phyloP scores from a whole-genome alignment of 805 yeast species.

The Wickerhamiella alocasiicola region DNA sequence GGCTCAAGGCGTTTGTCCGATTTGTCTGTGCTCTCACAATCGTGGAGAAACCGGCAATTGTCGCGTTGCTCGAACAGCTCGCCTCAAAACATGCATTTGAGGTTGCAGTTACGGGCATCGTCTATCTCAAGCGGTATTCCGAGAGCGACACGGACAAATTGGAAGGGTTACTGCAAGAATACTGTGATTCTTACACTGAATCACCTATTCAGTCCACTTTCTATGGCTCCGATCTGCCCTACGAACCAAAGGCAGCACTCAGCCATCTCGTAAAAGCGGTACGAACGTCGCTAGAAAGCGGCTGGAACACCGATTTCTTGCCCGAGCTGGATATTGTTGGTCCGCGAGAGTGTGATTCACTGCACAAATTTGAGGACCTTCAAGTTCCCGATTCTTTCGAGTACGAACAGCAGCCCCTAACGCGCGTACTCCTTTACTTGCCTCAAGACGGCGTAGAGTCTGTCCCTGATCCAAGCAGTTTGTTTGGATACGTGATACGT shows the following conservation, averaged over 20 bases:
- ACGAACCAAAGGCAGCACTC: conserved; percentile 26
- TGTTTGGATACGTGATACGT: conserved; percentile 50
- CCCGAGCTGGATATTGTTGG: conserved; percentile 11
- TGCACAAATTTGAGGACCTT: conserved; percentile 27
- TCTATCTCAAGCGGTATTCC: conserved; percentile 12
- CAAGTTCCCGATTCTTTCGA: conserved; percentile 22
- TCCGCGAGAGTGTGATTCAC: not conserved
- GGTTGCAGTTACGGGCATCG: conserved; percentile 15
- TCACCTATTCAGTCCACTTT: conserved; percentile 11
- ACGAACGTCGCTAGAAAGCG: conserved; percentile 12
- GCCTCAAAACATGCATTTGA: conserved; percentile 37
- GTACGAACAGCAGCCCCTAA: not conserved
- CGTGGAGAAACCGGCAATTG: conserved; percentile 37
- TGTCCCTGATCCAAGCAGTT: conserved; percentile 41
- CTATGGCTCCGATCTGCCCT: conserved; percentile 21
- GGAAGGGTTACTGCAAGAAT: not conserved
- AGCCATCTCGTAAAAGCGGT: conserved; percentile 18
- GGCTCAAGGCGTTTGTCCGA: conserved; percentile 56
- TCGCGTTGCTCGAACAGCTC: conserved; percentile 41
- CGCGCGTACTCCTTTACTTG: conserved; percentile 14
- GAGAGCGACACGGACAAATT: not conserved
- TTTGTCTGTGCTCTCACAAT: conserved; percentile 60
- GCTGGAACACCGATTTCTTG: conserved; percentile 22
- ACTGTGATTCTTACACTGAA: not conserved
- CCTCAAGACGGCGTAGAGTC: conserved; percentile 41